Conservation (phyloP, 768 basidiomycete species). For the Tylopilus intermedius region DNA sequence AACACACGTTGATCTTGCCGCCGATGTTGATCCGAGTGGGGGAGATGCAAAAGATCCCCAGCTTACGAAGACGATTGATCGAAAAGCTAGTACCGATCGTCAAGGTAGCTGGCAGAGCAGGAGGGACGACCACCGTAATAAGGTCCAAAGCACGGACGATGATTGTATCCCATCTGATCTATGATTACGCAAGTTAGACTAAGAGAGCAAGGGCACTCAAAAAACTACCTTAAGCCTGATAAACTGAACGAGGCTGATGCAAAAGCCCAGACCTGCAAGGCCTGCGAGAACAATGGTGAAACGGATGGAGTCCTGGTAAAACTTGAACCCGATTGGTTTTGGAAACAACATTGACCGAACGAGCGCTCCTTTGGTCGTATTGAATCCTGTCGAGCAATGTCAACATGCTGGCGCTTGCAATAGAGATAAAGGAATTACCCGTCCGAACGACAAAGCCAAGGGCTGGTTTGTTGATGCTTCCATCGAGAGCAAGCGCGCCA, state of each 20-base stretch:
- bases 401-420: not conserved
- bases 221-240: conserved; percentile 71
- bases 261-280: conserved; percentile 89
- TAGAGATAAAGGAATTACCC: conserved; percentile 41
- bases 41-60: conserved; percentile 92
- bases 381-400: conserved; percentile 61
- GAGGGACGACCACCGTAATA: conserved; percentile 96
- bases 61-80: conserved; percentile 78
- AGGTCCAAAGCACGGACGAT: conserved; percentile 88
- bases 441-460: conserved; percentile 83
- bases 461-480: conserved; percentile 53
- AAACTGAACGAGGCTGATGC: conserved; percentile 88
- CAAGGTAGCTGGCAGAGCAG: conserved; percentile 92
- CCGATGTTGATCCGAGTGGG: conserved; percentile 93
- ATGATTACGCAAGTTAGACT: conserved; percentile 1
- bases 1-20: conserved; percentile 94
- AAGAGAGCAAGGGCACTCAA: not conserved
- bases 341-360: conserved; percentile 98
- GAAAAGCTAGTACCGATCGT: conserved; percentile 98
- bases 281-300: conserved; percentile 90
- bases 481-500: conserved; percentile 51
- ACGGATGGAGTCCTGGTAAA: conserved; percentile 86
- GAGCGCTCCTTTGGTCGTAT: conserved; percentile 94
- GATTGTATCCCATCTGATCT: conserved; percentile 91
- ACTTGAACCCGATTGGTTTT: conserved; percentile 98